Evolutionary conservation across 768 basidiomycete species (phyloP).

Genomic region (Mycena belliarum): DNA sequence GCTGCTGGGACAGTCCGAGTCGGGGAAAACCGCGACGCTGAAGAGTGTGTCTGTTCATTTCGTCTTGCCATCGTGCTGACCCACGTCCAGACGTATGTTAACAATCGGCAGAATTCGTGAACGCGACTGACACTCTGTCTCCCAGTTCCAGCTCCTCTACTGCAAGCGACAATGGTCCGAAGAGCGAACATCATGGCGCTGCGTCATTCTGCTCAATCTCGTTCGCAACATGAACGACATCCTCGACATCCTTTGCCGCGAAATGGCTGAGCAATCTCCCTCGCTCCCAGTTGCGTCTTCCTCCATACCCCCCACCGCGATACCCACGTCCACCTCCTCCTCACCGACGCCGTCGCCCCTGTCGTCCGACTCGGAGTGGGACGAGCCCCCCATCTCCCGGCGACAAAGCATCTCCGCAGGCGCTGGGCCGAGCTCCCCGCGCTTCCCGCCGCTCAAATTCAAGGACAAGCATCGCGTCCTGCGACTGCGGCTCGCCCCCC

Average conservation of each 20-base stretch:
- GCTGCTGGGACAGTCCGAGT: slow-evolving; percentile 66
- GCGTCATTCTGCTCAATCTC: slow-evolving; percentile 79
- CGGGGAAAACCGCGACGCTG: slow-evolving; percentile 77
- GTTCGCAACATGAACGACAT: slow-evolving; percentile 70
- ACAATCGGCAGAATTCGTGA: not conserved
- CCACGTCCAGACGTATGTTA: slow-evolving; percentile 11
- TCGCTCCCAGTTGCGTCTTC: slow-evolving; percentile 19
- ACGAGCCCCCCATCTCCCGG: slow-evolving; percentile 38
- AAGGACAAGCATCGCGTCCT: slow-evolving; percentile 64
- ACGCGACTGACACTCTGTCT: not conserved
- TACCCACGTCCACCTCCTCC: slow-evolving; percentile 24
- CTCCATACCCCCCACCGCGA: slow-evolving; percentile 5
- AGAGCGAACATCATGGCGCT: slow-evolving; percentile 70
- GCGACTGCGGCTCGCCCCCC: slow-evolving; percentile 56
- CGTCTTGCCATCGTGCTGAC: slow-evolving; percentile 12
- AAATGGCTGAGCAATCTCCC: slow-evolving; percentile 43
- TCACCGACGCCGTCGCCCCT: slow-evolving; percentile 24
- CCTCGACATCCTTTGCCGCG: slow-evolving; percentile 55
- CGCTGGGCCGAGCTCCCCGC: not conserved
- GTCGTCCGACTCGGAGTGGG: slow-evolving; percentile 34
- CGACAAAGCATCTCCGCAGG: slow-evolving; percentile 19
- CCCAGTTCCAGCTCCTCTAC: slow-evolving; percentile 77
- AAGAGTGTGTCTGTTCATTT: slow-evolving; percentile 53
- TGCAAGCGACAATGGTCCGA: slow-evolving; percentile 69
- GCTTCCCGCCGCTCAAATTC: slow-evolving; percentile 40